These are phyloP conservation scores for Pythium oligandrum DNA, from an alignment of 352 stramenopile genomes.

Conservation along the genomic window DNA sequence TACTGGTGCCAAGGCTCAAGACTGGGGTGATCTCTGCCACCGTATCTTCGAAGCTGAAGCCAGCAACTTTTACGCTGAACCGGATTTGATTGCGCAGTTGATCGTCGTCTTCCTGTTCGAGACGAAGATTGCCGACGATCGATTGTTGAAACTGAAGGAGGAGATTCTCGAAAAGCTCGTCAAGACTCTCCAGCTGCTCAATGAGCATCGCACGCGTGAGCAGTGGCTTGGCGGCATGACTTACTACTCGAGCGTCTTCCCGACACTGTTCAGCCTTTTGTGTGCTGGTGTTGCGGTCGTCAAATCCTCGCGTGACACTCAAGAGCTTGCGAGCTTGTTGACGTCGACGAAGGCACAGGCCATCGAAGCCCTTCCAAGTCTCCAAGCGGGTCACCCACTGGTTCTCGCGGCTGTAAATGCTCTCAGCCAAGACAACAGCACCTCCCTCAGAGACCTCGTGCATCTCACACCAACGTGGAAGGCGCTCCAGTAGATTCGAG, in stretches of 20 bases:
- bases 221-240: slow-evolving; percentile 62
- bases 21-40: slow-evolving; percentile 52
- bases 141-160: slow-evolving; percentile 3
- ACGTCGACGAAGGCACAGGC: slow-evolving; percentile 3
- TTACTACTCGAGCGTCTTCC: slow-evolving; percentile 65
- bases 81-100: slow-evolving; percentile 58
- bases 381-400: slow-evolving; percentile 2
- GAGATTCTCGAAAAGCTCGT: slow-evolving; percentile 29
- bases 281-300: slow-evolving; percentile 34
- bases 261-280: slow-evolving; percentile 43
- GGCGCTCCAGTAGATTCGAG: no score
- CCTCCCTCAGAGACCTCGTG: neutral
- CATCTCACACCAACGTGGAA: neutral
- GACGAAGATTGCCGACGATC: neutral
- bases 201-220: slow-evolving; percentile 6
- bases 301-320: slow-evolving; percentile 7
- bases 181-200: slow-evolving; percentile 20
- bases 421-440: neutral
- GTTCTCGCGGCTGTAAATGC: neutral
- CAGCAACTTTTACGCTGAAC: slow-evolving; percentile 73
- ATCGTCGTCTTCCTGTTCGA: slow-evolving; percentile 20
- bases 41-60: slow-evolving; percentile 80
- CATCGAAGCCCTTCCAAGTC: neutral
- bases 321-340: neutral
- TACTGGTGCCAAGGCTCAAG: slow-evolving; percentile 31